Conservation (phyloP, 768 basidiomycete species). For the Lyophyllum semitale region DNA sequence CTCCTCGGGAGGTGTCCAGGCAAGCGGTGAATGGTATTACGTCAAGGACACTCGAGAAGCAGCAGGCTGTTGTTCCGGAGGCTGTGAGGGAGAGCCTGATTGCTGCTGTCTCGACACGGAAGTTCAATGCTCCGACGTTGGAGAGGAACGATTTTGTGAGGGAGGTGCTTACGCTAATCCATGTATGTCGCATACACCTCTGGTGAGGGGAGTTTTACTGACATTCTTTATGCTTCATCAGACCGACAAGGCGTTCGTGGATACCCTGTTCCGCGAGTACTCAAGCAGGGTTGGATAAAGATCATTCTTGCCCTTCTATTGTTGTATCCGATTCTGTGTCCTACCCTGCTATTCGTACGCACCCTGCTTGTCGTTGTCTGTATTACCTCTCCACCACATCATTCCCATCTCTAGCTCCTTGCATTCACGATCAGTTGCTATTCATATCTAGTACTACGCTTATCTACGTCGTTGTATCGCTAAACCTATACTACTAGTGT, state of each 20-base stretch:
- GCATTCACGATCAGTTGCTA: slow-evolving; percentile 9
- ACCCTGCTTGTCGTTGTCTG: slow-evolving; percentile 1
- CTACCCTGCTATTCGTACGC: background rate
- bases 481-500: slow-evolving; percentile 20
- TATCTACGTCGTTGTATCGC: slow-evolving; percentile 23
- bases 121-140: slow-evolving; percentile 25
- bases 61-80: slow-evolving; percentile 10
- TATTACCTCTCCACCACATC: slow-evolving; percentile 2
- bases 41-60: slow-evolving; percentile 17
- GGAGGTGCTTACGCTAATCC: slow-evolving; percentile 61
- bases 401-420: slow-evolving; percentile 1
- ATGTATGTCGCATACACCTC: slow-evolving; percentile 41
- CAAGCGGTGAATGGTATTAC: slow-evolving; percentile 2
- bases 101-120: slow-evolving; percentile 22
- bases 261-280: slow-evolving; percentile 60
- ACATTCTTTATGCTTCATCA: slow-evolving; percentile 25
- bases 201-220: background rate
- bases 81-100: slow-evolving; percentile 31
- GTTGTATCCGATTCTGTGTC: background rate
- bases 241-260: slow-evolving; percentile 70
- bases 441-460: slow-evolving; percentile 22
- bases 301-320: background rate
- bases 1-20: background rate
- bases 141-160: slow-evolving; percentile 60
- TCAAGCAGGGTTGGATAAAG: slow-evolving; percentile 20